Conservation (phyloP, 768 basidiomycete genomes). For the Mycena chlorophos region DNA sequence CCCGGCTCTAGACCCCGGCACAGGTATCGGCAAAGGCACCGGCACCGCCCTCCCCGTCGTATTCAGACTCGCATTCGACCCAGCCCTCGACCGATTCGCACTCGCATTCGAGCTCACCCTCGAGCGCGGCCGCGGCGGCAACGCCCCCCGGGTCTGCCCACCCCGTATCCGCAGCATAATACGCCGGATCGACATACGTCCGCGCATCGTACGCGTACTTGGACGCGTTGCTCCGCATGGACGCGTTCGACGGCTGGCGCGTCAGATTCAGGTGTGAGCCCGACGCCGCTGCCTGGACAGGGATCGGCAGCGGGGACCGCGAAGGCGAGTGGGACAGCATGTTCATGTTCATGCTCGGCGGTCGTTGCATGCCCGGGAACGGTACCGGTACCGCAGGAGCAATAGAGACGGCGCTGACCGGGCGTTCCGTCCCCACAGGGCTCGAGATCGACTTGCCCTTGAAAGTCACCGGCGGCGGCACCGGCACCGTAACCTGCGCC, state of each 20-base stretch:
- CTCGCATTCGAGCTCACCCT: slow-evolving; percentile 13
- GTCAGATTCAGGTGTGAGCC: not conserved
- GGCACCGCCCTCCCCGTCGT: no score
- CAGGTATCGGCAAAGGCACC: not conserved
- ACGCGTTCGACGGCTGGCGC: slow-evolving; percentile 16
- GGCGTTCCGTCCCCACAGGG: not conserved
- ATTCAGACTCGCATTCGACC: not conserved
- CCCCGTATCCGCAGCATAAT: slow-evolving; percentile 11
- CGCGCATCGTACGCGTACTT: slow-evolving; percentile 13
- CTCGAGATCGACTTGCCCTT: slow-evolving; percentile 15
- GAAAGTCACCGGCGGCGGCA: slow-evolving; percentile 13
- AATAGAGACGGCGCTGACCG: not conserved
- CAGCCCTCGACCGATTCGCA: slow-evolving; percentile 1
- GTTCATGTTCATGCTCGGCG: no score
- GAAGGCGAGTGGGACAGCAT: not conserved
- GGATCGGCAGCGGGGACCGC: not conserved
- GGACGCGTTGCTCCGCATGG: slow-evolving; percentile 14
- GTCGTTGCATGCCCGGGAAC: no score
- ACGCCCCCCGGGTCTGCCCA: no score
- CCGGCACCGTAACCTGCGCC: slow-evolving; percentile 12
- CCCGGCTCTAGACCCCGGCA: not conserved
- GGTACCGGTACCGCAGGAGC: no score
- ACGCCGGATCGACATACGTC: slow-evolving; percentile 20
- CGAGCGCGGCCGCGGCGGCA: slow-evolving; percentile 1
- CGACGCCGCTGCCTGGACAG: not conserved